A percentile compares a stretch with the other conserved stretches of the same genome.
phyloP scores from a whole-genome alignment of 2,329 filamentous ascomycete genomes.

The Pyrenophora teres region DNA sequence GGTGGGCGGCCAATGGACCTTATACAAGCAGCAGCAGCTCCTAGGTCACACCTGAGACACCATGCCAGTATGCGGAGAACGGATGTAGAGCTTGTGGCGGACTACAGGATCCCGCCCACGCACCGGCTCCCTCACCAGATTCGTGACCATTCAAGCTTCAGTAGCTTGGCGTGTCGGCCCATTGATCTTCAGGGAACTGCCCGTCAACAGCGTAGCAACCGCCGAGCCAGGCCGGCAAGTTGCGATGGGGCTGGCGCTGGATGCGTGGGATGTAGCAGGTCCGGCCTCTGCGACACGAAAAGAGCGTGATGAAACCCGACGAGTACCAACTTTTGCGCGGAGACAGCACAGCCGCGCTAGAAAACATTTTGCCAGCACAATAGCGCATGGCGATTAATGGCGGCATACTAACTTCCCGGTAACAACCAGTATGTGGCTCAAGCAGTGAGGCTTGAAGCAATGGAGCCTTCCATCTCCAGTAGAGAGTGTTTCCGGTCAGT shows the following conservation, averaged over 20 bases:
- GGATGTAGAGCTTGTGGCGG: slow-evolving; percentile 42
- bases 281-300: slow-evolving; percentile 45
- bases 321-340: slow-evolving; percentile 41
- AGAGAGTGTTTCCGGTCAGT: slow-evolving; percentile 17
- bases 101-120: slow-evolving; percentile 39
- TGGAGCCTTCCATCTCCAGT: slow-evolving; percentile 18
- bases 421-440: slow-evolving; percentile 28
- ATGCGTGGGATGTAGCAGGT: slow-evolving; percentile 45
- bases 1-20: slow-evolving; percentile 46
- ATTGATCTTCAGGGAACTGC: slow-evolving; percentile 37
- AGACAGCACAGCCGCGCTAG: slow-evolving; percentile 36
- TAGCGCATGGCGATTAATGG: slow-evolving; percentile 35
- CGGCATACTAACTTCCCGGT: slow-evolving; percentile 37
- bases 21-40: slow-evolving; percentile 43
- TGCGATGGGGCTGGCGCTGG: slow-evolving; percentile 36
- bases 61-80: slow-evolving; percentile 42
- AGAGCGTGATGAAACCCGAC: slow-evolving; percentile 40
- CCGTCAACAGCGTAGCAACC: slow-evolving; percentile 34
- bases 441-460: slow-evolving; percentile 25
- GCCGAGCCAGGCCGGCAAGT: slow-evolving; percentile 29
- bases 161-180: slow-evolving; percentile 32
- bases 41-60: slow-evolving; percentile 44
- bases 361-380: slow-evolving; percentile 16
- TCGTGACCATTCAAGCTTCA: slow-evolving; percentile 41
- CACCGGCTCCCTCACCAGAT: slow-evolving; percentile 38